Conservation (phyloP, 2,329 filamentous ascomycete species). For the Colletotrichum ledebouriae region DNA sequence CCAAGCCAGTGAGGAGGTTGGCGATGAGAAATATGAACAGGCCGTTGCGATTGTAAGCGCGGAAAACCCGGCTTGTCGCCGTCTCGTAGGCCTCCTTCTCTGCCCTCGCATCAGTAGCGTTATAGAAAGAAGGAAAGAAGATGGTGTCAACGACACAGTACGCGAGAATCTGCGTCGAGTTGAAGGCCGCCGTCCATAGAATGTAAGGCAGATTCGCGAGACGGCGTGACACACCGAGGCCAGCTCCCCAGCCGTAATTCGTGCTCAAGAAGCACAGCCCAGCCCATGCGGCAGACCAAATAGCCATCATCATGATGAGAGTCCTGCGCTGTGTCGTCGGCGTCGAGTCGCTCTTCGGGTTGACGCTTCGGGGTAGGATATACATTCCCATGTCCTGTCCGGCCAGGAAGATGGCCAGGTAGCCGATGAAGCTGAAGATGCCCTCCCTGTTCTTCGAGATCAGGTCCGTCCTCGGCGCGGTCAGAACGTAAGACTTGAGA, state of each 20-base stretch:
- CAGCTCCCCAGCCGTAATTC: slow-evolving; percentile 77
- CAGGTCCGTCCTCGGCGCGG: slow-evolving; percentile 82
- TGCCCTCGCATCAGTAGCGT: slow-evolving; percentile 63
- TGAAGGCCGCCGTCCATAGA: slow-evolving; percentile 93
- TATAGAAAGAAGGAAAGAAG: slow-evolving; percentile 81
- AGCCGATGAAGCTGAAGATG: slow-evolving; percentile 94
- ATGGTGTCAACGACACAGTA: slow-evolving; percentile 84
- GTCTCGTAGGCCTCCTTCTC: slow-evolving; percentile 75
- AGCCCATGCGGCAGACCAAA: slow-evolving; percentile 77
- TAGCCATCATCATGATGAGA: slow-evolving; percentile 73
- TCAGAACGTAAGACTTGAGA: slow-evolving; percentile 86
- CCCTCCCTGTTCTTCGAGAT: slow-evolving; percentile 94
- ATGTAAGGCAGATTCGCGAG: slow-evolving; percentile 95
- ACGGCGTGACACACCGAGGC: slow-evolving; percentile 84
- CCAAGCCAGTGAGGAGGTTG: slow-evolving; percentile 88
- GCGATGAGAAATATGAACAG: slow-evolving; percentile 87
- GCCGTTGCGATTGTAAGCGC: slow-evolving; percentile 90
- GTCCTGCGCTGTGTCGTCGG: slow-evolving; percentile 64
- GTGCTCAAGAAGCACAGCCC: slow-evolving; percentile 78
- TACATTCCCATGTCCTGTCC: slow-evolving; percentile 87
- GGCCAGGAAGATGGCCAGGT: slow-evolving; percentile 93
- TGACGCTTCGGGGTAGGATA: slow-evolving; percentile 75
- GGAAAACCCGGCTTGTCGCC: slow-evolving; percentile 85
- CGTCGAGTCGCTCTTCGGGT: slow-evolving; percentile 57
- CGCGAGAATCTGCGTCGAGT: slow-evolving; percentile 82